Evolutionary conservation across 2,329 filamentous ascomycete species (phyloP).

Genomic region (Lasiodiplodia citricola): DNA sequence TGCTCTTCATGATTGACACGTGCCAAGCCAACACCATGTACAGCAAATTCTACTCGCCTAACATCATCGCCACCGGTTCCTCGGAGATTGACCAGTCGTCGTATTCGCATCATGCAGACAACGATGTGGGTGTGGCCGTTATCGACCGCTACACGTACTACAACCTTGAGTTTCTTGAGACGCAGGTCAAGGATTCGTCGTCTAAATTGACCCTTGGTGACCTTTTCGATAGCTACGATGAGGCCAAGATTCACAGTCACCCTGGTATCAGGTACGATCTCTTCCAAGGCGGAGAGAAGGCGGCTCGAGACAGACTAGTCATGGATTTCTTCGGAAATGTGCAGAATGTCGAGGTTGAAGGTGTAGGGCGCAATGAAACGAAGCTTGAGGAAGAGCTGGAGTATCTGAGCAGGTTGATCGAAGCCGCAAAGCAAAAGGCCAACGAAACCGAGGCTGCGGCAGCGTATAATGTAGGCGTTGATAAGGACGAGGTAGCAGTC

Average conservation of each 20-base stretch:
- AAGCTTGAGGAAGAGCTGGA: conserved; percentile 72
- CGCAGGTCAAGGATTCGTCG: conserved; percentile 81
- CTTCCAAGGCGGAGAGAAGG: conserved; percentile 82
- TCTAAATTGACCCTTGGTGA: conserved; percentile 91
- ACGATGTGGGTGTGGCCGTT: conserved; percentile 95
- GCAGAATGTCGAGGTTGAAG: conserved; percentile 90
- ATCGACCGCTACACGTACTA: conserved; percentile 99
- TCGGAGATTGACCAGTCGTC: conserved; percentile 94
- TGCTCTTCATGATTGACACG: conserved; percentile 99
- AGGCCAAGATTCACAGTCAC: conserved; percentile 89
- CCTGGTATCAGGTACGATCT: conserved; percentile 93
- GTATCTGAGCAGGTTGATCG: conserved; percentile 67
- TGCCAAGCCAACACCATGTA: conserved; percentile 99
- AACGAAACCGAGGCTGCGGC: conserved; percentile 38
- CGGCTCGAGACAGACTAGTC: conserved; percentile 77
- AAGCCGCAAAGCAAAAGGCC: conserved; percentile 56
- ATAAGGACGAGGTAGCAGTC: conserved; percentile 25
- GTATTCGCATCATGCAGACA: conserved; percentile 97
- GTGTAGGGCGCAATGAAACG: conserved; percentile 52
- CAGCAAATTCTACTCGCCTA: conserved; percentile 95
- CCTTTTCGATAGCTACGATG: conserved; percentile 94
- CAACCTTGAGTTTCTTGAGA: conserved; percentile 95
- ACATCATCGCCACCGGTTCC: conserved; percentile 97
- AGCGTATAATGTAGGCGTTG: conserved; percentile 34
- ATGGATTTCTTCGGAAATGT: conserved; percentile 99